Evolutionary conservation across 257 asterid genomes (phyloP).

Genomic region (Asclepias syriaca): DNA sequence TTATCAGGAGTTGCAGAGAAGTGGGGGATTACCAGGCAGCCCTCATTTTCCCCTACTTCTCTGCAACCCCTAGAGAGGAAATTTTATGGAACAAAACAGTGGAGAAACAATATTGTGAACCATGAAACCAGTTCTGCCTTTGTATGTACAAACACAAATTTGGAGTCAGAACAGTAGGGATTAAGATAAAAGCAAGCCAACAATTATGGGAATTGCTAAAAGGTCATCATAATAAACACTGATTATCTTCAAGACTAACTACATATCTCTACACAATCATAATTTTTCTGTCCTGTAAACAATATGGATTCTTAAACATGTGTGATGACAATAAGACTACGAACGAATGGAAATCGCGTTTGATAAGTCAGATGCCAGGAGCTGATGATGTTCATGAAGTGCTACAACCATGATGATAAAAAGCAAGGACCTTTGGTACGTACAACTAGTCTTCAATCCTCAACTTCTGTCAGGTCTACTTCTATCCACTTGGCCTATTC

Average conservation of each 20-base stretch:
- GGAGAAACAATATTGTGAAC: neutral
- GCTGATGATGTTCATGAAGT: neutral
- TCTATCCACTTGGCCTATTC: conserved; percentile 24
- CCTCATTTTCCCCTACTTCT: neutral
- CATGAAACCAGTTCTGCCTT: neutral
- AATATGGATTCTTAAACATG: conserved; percentile 11
- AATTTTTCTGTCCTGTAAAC: conserved; percentile 19
- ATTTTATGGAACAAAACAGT: neutral
- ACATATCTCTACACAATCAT: conserved; percentile 23
- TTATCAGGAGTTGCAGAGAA: neutral
- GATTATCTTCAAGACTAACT: conserved; percentile 10
- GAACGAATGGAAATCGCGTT: conserved; percentile 5
- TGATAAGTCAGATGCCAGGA: neutral
- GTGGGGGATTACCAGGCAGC: neutral
- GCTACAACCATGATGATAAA: neutral
- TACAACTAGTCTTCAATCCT: conserved; percentile 15
- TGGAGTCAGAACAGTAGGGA: too few species aligned
- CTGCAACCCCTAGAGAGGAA: neutral
- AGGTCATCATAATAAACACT: neutral
- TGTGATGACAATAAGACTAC: conserved; percentile 9
- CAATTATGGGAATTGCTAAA: neutral
- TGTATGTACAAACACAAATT: conserved; percentile 1
- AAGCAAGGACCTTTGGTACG: conserved; percentile 1
- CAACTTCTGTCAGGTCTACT: conserved; percentile 27
- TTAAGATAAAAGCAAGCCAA: neutral